These are phyloP conservation scores for Chytriomyces hyalinus DNA, from an alignment of 192 early-diverging fungal genomes.

Conservation along the genomic window DNA sequence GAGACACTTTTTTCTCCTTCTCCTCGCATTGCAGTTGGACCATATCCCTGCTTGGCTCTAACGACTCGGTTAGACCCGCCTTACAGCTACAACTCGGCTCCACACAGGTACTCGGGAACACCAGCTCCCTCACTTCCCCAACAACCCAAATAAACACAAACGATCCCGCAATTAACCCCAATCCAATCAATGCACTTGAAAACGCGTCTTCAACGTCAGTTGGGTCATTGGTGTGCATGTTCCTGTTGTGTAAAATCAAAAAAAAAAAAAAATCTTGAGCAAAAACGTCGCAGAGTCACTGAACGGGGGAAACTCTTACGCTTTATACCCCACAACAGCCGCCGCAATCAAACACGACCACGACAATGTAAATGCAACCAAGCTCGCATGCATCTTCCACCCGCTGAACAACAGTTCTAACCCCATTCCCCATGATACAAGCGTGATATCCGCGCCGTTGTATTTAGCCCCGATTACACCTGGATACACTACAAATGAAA, in stretches of 20 bases:
- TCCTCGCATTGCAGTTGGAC: neutral
- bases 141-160: neutral
- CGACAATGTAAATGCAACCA: neutral
- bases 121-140: neutral
- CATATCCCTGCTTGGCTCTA: neutral
- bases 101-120: neutral
- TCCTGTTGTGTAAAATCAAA: neutral
- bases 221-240: neutral
- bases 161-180: neutral
- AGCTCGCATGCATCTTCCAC: conserved; percentile 2
- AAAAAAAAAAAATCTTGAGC: neutral
- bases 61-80: neutral
- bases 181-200: neutral
- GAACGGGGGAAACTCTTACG: neutral
- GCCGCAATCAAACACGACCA: conserved; percentile 10
- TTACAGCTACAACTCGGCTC: neutral
- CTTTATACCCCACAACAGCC: conserved; percentile 9
- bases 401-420: conserved; percentile 9
- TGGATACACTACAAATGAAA: conserved; percentile 1
- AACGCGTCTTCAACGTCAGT: neutral
- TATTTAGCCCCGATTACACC: neutral
- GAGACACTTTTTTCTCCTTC: neutral
- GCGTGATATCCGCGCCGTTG: neutral
- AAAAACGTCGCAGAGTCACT: neutral
- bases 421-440: conserved; percentile 11